Evolutionary conservation across 352 stramenopile genomes (phyloP).

Genomic region (Globisporangium camurandrum): DNA sequence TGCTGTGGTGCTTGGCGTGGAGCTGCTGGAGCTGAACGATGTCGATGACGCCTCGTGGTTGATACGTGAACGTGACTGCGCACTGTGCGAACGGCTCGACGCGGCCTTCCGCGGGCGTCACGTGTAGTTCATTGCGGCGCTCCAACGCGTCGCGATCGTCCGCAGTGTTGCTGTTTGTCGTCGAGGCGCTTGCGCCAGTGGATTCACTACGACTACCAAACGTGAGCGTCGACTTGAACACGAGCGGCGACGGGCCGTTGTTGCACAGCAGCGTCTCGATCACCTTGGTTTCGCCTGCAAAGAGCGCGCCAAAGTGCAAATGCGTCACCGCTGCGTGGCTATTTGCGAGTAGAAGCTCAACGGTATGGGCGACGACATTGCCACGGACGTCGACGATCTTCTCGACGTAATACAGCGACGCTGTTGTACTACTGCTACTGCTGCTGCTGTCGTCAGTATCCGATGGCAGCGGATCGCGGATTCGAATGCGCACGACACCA

Average conservation of each 20-base stretch:
- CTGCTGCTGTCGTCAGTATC: constrained; percentile 10
- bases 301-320: constrained; percentile 68
- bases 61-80: constrained; percentile 39
- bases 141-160: constrained; percentile 68
- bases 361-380: constrained; percentile 75
- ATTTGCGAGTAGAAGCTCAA: constrained; percentile 66
- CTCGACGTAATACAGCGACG: constrained; percentile 22
- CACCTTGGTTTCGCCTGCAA: constrained; percentile 41
- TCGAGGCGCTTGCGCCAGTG: not conserved
- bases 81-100: constrained; percentile 56
- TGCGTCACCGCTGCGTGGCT: constrained; percentile 33
- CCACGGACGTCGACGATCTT: constrained; percentile 79
- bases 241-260: constrained; percentile 61
- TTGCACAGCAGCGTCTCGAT: constrained; percentile 71
- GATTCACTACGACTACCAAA: constrained; percentile 20
- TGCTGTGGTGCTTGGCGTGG: constrained; percentile 8
- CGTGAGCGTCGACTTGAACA: constrained; percentile 49
- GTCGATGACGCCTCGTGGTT: constrained; percentile 29
- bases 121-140: constrained; percentile 56
- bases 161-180: constrained; percentile 9
- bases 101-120: constrained; percentile 40
- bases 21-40: constrained; percentile 22
- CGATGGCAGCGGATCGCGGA: constrained; percentile 21
- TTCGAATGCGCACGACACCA: constrained; percentile 29
- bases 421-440: not conserved